Conservation (phyloP, 2,329 filamentous ascomycete genomes). For the Ascochyta viciae-villosae region DNA sequence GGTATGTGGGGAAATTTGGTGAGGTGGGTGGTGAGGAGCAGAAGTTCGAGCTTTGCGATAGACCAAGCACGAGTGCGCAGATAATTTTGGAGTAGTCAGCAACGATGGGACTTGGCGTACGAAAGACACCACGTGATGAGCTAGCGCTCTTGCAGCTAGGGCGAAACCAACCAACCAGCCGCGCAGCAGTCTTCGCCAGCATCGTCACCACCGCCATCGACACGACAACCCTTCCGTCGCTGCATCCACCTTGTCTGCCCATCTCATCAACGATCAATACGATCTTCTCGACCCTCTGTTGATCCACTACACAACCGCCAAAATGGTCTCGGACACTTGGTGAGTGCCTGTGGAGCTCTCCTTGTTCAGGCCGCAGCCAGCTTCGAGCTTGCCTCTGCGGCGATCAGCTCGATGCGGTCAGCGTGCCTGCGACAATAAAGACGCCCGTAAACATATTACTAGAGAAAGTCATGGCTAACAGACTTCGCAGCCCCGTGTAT, state of each 20-base stretch:
- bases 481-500: constrained; percentile 82
- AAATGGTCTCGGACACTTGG: constrained; percentile 83
- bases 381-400: constrained; percentile 46
- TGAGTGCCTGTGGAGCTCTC: constrained; percentile 61
- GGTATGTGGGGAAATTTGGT: constrained; percentile 14
- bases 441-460: background rate
- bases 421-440: constrained; percentile 22
- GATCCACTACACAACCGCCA: constrained; percentile 49
- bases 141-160: constrained; percentile 27
- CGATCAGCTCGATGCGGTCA: constrained; percentile 45
- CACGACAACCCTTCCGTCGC: constrained; percentile 37
- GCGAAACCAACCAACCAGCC: constrained; percentile 7
- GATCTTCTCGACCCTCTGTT: constrained; percentile 27
- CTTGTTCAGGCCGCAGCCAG: constrained; percentile 37
- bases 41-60: constrained; percentile 6
- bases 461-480: constrained; percentile 36
- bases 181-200: constrained; percentile 35
- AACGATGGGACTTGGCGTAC: constrained; percentile 17
- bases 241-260: constrained; percentile 36
- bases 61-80: background rate
- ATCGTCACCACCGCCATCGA: constrained; percentile 46
- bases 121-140: constrained; percentile 25
- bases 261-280: constrained; percentile 40
- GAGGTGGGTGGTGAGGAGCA: constrained; percentile 16
- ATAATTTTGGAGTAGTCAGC: constrained; percentile 10